These are phyloP conservation scores for Aureobasidium mangrovei DNA, from an alignment of 2,329 filamentous ascomycete genomes.

Conservation along the genomic window DNA sequence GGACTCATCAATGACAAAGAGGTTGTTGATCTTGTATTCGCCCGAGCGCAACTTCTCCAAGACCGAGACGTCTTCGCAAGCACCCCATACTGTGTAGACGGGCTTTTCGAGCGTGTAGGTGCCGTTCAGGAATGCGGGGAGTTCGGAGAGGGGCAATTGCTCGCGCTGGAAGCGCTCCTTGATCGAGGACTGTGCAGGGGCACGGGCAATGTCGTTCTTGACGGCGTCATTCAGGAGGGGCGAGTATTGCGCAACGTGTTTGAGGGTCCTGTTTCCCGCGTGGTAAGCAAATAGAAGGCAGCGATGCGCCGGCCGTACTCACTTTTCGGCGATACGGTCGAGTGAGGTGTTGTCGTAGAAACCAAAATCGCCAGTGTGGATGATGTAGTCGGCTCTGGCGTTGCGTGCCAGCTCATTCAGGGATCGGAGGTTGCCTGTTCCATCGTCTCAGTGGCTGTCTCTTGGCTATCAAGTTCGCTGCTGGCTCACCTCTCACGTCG, in stretches of 20 bases:
- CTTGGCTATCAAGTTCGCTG: not conserved
- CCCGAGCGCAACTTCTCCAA: conserved; percentile 94
- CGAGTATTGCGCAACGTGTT: conserved; percentile 97
- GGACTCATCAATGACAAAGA: conserved; percentile 97
- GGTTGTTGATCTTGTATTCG: conserved; percentile 95
- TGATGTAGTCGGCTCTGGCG: conserved; percentile 91
- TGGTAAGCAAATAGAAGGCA: not conserved
- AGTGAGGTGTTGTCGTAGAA: conserved; percentile 97
- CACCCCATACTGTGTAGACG: conserved; percentile 98
- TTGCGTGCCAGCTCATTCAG: conserved; percentile 94
- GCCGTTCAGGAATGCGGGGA: conserved; percentile 79
- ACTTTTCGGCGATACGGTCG: conserved; percentile 98
- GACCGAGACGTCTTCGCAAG: conserved; percentile 95
- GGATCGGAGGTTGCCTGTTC: conserved; percentile 80
- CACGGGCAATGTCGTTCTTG: conserved; percentile 57
- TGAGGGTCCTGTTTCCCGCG: conserved; percentile 61
- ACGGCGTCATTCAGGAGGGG: conserved; percentile 75
- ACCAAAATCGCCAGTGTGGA: conserved; percentile 97
- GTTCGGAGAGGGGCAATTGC: conserved; percentile 84
- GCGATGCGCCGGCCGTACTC: conserved; percentile 31
- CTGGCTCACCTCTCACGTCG: conserved; percentile 40
- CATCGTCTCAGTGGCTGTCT: conserved; percentile 16
- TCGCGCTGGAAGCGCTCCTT: conserved; percentile 75
- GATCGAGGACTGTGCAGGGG: conserved; percentile 59
- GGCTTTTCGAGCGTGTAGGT: conserved; percentile 88